These are phyloP conservation scores for Sphaerulina populicola DNA, from an alignment of 2,329 filamentous ascomycete species.

Conservation along the genomic window DNA sequence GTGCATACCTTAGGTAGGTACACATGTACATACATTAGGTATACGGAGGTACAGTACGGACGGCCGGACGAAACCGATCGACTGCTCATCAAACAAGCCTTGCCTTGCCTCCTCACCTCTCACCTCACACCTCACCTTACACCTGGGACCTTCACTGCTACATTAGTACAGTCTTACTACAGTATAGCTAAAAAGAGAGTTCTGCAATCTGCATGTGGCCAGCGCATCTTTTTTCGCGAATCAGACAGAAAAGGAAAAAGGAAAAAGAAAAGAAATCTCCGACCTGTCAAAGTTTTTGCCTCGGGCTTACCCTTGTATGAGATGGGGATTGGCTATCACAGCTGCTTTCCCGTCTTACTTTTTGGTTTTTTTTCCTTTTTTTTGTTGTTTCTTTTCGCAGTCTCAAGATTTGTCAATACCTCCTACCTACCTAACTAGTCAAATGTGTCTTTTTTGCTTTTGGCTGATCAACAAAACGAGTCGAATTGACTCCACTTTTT, in stretches of 20 bases:
- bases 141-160: not conserved
- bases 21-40: not conserved
- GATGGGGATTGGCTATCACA: not conserved
- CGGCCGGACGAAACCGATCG: not conserved
- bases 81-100: constrained; percentile 11
- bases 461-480: not conserved
- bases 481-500: not conserved
- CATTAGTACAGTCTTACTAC: too few relatives aligned
- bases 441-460: not conserved
- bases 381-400: not conserved
- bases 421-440: too few relatives aligned
- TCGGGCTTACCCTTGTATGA: not conserved
- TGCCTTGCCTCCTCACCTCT: not conserved
- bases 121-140: too few relatives aligned
- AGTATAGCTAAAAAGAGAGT: not conserved
- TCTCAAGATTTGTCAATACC: not conserved
- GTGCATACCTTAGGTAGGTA: too few relatives aligned
- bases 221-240: too few relatives aligned
- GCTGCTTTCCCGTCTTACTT: not conserved
- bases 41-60: not conserved
- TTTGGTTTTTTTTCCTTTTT: too few relatives aligned
- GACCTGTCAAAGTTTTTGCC: too few relatives aligned
- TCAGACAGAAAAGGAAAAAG: too few relatives aligned
- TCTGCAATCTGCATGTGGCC: too few relatives aligned
- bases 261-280: too few relatives aligned